Percentiles rank a stretch among this genome's conserved stretches.
Conservation (phyloP, 257 asterid genomes). For the Oldenlandia corymbosa region DNA sequence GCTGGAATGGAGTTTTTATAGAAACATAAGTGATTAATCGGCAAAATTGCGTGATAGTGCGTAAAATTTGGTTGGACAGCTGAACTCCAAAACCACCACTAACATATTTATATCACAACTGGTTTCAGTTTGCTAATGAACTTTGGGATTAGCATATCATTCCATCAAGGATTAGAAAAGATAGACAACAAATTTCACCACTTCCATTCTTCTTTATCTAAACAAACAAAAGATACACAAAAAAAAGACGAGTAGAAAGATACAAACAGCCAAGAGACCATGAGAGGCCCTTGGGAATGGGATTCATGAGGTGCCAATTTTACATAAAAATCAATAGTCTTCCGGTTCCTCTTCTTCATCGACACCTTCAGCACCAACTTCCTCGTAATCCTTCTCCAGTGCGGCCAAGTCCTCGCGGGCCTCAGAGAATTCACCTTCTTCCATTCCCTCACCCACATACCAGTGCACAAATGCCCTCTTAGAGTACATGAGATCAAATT, state of each 20-base stretch:
- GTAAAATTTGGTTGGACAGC: too few relatives aligned
- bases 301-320: constrained; percentile 4
- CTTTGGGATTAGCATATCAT: too few relatives aligned
- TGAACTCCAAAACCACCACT: too few relatives aligned
- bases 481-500: constrained; percentile 83
- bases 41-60: too few relatives aligned
- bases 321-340: constrained; percentile 51
- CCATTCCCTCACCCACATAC: constrained; percentile 97
- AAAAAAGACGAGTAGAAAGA: constrained; percentile 21
- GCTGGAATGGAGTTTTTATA: too few relatives aligned
- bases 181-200: constrained; percentile 14
- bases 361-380: constrained; percentile 83
- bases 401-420: constrained; percentile 95
- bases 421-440: constrained; percentile 89
- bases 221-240: constrained; percentile 13
- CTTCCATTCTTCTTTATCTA: constrained; percentile 6
- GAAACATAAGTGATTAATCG: too few relatives aligned
- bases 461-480: constrained; percentile 93
- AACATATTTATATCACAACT: too few relatives aligned
- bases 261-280: constrained; percentile 16
- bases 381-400: constrained; percentile 78
- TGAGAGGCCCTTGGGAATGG: not conserved
- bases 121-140: too few relatives aligned
- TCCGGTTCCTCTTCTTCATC: constrained; percentile 75
- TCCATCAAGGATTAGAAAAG: not conserved